phyloP scores from a whole-genome alignment of 2,329 filamentous ascomycete species.

The Alternaria sp. region DNA sequence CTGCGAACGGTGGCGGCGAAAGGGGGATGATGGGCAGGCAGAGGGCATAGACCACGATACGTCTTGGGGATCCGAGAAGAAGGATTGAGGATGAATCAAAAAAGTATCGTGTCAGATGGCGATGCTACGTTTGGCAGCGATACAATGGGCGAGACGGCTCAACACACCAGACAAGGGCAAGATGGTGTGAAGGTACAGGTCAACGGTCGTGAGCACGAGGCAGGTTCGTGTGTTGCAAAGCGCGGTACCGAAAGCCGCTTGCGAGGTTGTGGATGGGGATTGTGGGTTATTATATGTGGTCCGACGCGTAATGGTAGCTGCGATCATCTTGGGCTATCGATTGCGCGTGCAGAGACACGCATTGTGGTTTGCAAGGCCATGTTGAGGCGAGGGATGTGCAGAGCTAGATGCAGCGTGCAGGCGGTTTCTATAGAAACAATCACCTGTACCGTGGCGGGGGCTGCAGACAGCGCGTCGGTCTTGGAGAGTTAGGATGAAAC shows the following conservation, averaged over 20 bases:
- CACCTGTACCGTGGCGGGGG: slow-evolving; percentile 2
- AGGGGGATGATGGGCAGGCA: background rate
- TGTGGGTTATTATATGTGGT: slow-evolving; percentile 40
- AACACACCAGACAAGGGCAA: slow-evolving; percentile 9
- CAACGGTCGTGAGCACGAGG: slow-evolving; percentile 12
- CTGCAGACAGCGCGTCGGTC: slow-evolving; percentile 3
- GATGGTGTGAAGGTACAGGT: slow-evolving; percentile 2
- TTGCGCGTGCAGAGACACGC: slow-evolving; percentile 12
- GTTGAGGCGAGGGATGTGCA: slow-evolving; percentile 10
- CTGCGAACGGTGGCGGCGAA: background rate
- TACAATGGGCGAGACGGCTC: slow-evolving; percentile 13
- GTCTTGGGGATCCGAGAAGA: slow-evolving; percentile 10
- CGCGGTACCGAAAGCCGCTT: slow-evolving; percentile 5
- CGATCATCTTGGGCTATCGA: slow-evolving; percentile 13
- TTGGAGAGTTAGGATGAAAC: background rate
- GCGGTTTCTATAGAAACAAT: slow-evolving; percentile 16
- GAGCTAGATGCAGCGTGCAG: slow-evolving; percentile 14
- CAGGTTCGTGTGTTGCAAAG: background rate
- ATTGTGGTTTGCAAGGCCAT: slow-evolving; percentile 1
- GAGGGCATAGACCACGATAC: slow-evolving; percentile 1
- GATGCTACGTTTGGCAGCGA: slow-evolving; percentile 24
- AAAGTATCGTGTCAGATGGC: slow-evolving; percentile 21
- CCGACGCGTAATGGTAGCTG: slow-evolving; percentile 39
- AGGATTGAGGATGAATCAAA: slow-evolving; percentile 22
- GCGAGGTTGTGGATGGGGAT: slow-evolving; percentile 4